phyloP scores from a whole-genome alignment of 2,329 filamentous ascomycete species.

The Epichloe scottii region DNA sequence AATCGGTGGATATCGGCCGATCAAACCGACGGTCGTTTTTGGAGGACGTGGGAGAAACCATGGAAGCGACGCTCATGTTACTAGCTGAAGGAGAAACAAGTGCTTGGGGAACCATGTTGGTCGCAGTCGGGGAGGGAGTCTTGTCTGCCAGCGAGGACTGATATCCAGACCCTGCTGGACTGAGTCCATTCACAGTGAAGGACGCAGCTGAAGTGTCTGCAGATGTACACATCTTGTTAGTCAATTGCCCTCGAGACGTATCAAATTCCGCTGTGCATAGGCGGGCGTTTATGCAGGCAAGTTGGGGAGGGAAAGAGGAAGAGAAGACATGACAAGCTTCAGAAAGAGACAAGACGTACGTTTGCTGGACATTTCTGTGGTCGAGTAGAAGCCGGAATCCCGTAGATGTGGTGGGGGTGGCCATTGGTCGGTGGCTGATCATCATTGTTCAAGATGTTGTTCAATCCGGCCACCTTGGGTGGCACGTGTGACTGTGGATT shows the following conservation, averaged over 20 bases:
- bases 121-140: conserved; percentile 47
- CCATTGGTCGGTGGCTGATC: conserved; percentile 17
- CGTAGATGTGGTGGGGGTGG: conserved; percentile 22
- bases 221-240: neutral
- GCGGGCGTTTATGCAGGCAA: no score
- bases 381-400: conserved; percentile 33
- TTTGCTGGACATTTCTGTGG: conserved; percentile 29
- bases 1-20: conserved; percentile 25
- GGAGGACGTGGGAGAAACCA: conserved; percentile 48
- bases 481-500: conserved; percentile 8
- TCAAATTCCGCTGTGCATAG: no score
- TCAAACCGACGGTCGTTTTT: conserved; percentile 31
- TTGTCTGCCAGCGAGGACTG: conserved; percentile 43
- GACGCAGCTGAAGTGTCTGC: conserved; percentile 28
- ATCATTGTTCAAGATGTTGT: conserved; percentile 26
- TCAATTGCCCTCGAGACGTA: neutral
- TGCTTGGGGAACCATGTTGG: conserved; percentile 37
- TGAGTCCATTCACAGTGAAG: conserved; percentile 25
- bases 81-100: conserved; percentile 42
- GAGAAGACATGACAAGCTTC: neutral
- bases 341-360: conserved; percentile 18
- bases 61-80: conserved; percentile 54
- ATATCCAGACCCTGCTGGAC: conserved; percentile 33
- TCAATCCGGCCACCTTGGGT: conserved; percentile 24
- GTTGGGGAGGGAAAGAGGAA: conserved; percentile 1